Percentiles rank a stretch among this genome's conserved stretches.
These are phyloP conservation scores for Nannochloropsis oceanica DNA, from an alignment of 108 stramenopile species.

Conservation along the genomic window DNA sequence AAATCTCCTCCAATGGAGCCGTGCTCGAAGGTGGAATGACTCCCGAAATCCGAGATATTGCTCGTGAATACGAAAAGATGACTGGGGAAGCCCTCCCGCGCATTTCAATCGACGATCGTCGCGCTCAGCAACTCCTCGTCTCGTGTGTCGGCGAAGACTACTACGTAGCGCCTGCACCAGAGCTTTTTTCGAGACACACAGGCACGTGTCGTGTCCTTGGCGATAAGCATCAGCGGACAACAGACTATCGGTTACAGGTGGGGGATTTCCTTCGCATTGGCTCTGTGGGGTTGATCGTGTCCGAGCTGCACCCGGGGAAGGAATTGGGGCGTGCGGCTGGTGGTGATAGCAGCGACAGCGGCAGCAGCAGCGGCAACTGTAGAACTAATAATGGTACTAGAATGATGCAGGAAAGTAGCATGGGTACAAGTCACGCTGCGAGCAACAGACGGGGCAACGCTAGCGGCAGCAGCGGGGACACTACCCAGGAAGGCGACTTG, in stretches of 20 bases:
- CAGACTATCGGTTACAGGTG: conserved; percentile 56
- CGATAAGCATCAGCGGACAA: conserved; percentile 67
- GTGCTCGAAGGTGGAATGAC: neutral
- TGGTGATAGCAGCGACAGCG: too few species aligned
- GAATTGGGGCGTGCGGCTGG: neutral
- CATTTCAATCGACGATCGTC: neutral
- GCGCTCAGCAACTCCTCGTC: conserved; percentile 48
- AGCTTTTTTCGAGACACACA: conserved; percentile 84
- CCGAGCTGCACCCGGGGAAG: conserved; percentile 69
- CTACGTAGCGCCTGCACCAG: conserved; percentile 85
- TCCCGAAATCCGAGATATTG: neutral
- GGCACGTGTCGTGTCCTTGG: conserved; percentile 85
- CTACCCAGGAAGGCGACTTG: neutral
- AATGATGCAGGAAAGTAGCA: neutral
- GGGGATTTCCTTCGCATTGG: conserved; percentile 85
- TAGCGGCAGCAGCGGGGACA: neutral
- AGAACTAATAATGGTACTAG: neutral
- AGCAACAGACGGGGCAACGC: neutral
- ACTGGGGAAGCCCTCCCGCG: neutral
- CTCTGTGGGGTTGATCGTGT: conserved; percentile 83
- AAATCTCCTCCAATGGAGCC: neutral
- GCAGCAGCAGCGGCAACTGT: neutral
- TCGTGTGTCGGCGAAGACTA: conserved; percentile 65
- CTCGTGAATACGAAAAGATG: neutral
- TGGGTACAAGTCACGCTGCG: neutral